These are phyloP conservation scores for Groenewaldozyma sp. DNA, from an alignment of 1,139 yeast genomes.

Conservation along the genomic window DNA sequence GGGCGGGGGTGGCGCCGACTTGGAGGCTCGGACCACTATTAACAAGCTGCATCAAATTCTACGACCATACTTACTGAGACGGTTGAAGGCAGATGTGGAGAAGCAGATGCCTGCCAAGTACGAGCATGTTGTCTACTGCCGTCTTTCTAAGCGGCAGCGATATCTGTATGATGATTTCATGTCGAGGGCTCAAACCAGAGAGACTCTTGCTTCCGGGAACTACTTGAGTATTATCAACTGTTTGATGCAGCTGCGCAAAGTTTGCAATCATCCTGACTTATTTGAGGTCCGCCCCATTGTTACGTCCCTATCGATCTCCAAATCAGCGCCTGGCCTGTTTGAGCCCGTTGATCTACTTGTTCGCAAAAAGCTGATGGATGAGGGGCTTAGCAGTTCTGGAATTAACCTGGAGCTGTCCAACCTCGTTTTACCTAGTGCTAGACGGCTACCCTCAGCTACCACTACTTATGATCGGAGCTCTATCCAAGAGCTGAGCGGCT, in stretches of 20 bases:
- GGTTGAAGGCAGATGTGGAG: conserved; percentile 93
- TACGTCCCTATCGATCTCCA: conserved; percentile 73
- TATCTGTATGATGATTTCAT: conserved; percentile 91
- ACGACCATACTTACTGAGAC: conserved; percentile 82
- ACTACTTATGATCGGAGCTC: conserved; percentile 41
- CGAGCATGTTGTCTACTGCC: conserved; percentile 89
- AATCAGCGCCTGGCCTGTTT: conserved; percentile 50
- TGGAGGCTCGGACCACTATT: conserved; percentile 77
- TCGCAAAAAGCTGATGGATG: conserved; percentile 29
- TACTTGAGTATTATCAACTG: conserved; percentile 92
- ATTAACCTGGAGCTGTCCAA: conserved; percentile 55
- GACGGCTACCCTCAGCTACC: background rate
- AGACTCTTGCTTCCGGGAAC: conserved; percentile 89
- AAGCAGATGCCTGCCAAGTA: conserved; percentile 98
- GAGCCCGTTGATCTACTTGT: conserved; percentile 38
- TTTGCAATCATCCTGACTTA: conserved; percentile 94
- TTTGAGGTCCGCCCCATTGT: conserved; percentile 94
- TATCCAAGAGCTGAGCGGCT: conserved; percentile 40
- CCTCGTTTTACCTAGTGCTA: conserved; percentile 40
- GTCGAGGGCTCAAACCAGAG: conserved; percentile 93
- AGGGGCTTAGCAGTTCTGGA: conserved; percentile 18
- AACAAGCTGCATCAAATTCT: conserved; percentile 85
- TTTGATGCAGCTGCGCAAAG: conserved; percentile 95
- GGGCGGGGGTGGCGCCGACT: conserved; percentile 50
- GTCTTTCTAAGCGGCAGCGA: conserved; percentile 86